Percentiles rank a stretch among this genome's conserved stretches.
Conservation (phyloP, 2,329 filamentous ascomycete genomes). For the Aspergillus chevalieri region DNA sequence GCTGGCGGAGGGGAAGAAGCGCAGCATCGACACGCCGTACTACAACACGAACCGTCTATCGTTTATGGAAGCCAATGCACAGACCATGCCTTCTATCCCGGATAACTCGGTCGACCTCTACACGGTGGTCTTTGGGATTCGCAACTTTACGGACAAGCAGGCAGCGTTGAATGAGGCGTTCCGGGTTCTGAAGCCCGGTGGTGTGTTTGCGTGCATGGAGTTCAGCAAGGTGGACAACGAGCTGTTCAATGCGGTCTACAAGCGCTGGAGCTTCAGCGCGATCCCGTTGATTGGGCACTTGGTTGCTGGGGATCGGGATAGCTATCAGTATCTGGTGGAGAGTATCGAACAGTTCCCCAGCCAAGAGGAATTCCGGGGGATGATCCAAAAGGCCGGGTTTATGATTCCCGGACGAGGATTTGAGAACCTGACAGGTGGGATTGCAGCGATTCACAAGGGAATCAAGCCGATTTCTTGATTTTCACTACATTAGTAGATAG, state of each 20-base stretch:
- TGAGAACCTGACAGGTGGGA: conserved; percentile 85
- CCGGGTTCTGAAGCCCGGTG: conserved; percentile 85
- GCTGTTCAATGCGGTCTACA: conserved; percentile 79
- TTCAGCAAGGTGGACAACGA: conserved; percentile 80
- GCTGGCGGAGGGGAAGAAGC: conserved; percentile 79
- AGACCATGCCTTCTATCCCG: conserved; percentile 61
- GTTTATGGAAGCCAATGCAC: conserved; percentile 89
- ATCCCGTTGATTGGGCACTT: conserved; percentile 94
- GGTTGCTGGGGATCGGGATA: conserved; percentile 87
- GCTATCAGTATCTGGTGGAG: conserved; percentile 97
- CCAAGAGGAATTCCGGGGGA: conserved; percentile 71
- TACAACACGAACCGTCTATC: conserved; percentile 49
- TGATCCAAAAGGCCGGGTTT: conserved; percentile 64
- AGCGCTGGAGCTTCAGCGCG: conserved; percentile 89
- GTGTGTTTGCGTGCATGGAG: conserved; percentile 93
- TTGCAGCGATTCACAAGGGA: conserved; percentile 94
- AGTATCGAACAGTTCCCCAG: conserved; percentile 90
- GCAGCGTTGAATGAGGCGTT: conserved; percentile 75
- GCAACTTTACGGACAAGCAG: conserved; percentile 92
- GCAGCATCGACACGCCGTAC: conserved; percentile 60
- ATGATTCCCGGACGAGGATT: conserved; percentile 74
- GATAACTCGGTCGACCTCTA: conserved; percentile 80
- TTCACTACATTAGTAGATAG: neutral
- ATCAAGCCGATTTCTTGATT: conserved; percentile 60
- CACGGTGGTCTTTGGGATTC: conserved; percentile 94